Evolutionary conservation across 768 basidiomycete genomes (phyloP), one percentile per base, ranked within the genome.

Genomic region (Agaricus blazei): DNA sequence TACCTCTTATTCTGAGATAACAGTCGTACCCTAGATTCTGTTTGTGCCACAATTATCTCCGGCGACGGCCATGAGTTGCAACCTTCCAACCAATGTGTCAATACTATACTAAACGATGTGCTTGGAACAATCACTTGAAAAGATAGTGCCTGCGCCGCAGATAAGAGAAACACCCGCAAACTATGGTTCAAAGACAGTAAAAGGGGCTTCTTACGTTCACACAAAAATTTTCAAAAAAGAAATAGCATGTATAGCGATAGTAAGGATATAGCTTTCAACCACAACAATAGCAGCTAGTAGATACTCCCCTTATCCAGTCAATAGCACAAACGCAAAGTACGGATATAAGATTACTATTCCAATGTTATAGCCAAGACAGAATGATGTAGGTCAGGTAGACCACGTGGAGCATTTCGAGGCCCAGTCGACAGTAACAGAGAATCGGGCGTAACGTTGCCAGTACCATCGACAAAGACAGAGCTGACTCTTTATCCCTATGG

Each of bases 151-250:
- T 47, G 48, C 41, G 59, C 59, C 53, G 60, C 34, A 34, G 11
- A 8, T 58, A 48, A 54, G 59, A 23, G 14, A 27, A 44, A 42
- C 3, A 4, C 29, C 40, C 29, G 11, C 5, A 31, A 3, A 15
- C 7, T n/a, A 9, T 4, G 15, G 24, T 14, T 24, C 44, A 47
- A 28, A 28, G 46, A 47, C 3, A 29, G 14, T 28, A 82, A 81
- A 60, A 72, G 72, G n/a, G 80, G 84, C 4, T 72, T 70, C 65
- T 66, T 85, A 27, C 74, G 76, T 45, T 72, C 78, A 0, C 69
- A 86, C 0, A 77, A 85, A 43, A 79, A 83, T 59, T 19, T 19
- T 83, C 80, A 37, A 78, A 74, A 11, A 82, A 85, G 59, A 80
- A 67, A 59, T 73, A 78, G 45, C 61, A 62, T 29, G 59, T 85